phyloP scores from a whole-genome alignment of 805 yeast species.

The Scheffersomyces coipomensis region DNA sequence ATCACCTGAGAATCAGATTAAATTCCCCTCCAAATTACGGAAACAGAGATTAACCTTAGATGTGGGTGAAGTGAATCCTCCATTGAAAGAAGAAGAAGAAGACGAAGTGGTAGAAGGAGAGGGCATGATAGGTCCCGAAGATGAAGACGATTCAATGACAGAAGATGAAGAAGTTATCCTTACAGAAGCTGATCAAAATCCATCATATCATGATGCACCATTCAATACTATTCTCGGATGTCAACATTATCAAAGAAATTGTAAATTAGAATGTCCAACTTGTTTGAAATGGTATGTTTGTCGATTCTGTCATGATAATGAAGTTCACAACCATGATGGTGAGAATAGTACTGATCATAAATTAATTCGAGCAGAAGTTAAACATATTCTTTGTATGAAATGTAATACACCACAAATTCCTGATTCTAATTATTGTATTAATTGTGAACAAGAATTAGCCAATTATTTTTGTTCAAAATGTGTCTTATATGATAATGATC shows the following conservation, averaged over 20 bases:
- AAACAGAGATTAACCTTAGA: conserved; percentile 16
- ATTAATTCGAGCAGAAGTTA: conserved; percentile 52
- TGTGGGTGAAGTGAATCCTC: conserved; percentile 4
- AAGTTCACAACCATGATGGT: conserved; percentile 23
- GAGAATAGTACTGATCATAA: conserved; percentile 65
- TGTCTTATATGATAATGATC: conserved; percentile 79
- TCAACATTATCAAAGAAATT: conserved; percentile 75
- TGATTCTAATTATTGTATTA: conserved; percentile 58
- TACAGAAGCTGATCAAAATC: conserved; percentile 45
- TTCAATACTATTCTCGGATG: conserved; percentile 64
- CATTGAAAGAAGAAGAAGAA: conserved; percentile 4
- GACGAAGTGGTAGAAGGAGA: neutral
- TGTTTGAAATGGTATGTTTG: conserved; percentile 80
- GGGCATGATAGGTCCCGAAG: conserved; percentile 1
- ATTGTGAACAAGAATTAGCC: conserved; percentile 69
- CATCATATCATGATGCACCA: conserved; percentile 46
- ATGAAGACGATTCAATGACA: conserved; percentile 19
- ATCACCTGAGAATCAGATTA: conserved; percentile 13
- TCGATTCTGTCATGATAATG: conserved; percentile 81
- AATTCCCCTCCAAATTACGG: conserved; percentile 10
- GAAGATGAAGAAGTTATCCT: conserved; percentile 45
- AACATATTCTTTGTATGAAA: conserved; percentile 75
- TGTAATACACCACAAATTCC: conserved; percentile 79
- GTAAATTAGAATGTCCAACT: conserved; percentile 77
- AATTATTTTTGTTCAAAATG: conserved; percentile 77